phyloP scores from a whole-genome alignment of 345 rosid species.

The Fremontodendron californicum region DNA sequence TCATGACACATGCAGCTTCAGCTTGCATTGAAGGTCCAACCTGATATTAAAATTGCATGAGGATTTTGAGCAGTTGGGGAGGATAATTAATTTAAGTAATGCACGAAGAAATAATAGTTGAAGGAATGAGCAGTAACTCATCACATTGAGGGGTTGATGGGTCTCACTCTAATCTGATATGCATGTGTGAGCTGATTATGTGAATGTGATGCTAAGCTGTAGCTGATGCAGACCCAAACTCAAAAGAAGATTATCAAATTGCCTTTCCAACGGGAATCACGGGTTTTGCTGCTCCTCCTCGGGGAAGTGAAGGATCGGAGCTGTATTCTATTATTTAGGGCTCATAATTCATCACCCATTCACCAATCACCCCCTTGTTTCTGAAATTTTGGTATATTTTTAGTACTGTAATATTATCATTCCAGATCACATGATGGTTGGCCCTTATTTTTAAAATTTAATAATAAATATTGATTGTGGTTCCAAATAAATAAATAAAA shows the following conservation, averaged over 20 bases:
- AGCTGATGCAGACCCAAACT: conserved; percentile 14
- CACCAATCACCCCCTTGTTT: too few species aligned
- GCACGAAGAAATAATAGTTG: neutral
- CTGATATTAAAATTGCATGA: neutral
- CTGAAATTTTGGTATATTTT: too few species aligned
- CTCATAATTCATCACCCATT: neutral
- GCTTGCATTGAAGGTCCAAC: neutral
- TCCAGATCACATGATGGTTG: too few species aligned
- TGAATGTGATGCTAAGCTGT: conserved; percentile 27
- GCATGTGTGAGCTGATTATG: conserved; percentile 5
- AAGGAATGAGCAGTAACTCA: neutral
- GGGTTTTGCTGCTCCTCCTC: conserved; percentile 27
- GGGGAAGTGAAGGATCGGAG: neutral
- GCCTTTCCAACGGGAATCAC: conserved; percentile 36
- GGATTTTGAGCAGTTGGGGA: neutral
- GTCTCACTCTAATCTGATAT: neutral
- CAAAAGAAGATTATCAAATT: conserved; percentile 25
- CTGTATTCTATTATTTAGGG: neutral
- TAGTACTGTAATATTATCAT: too few species aligned
- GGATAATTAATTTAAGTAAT: neutral
- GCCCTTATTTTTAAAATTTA: too few species aligned
- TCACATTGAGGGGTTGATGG: neutral
- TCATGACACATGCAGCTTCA: neutral
- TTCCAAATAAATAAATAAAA: too few species aligned
- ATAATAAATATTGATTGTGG: too few species aligned